Base-by-base conservation (phyloP, 257 asterid genomes). In the Osmanthus fragrans region DNA sequence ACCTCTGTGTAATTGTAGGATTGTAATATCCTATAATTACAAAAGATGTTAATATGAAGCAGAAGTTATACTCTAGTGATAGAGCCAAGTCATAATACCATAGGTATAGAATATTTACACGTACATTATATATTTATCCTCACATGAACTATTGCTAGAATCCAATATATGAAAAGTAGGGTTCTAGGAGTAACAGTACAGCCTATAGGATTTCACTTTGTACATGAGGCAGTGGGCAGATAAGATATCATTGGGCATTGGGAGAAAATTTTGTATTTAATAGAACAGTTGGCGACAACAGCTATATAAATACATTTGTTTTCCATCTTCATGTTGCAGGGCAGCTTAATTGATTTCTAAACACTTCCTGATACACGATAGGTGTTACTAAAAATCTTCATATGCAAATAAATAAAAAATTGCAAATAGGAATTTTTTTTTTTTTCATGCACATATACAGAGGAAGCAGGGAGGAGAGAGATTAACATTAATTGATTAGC, bases 401-500 rank as follows among this genome's bases (percentile, higher is more conserved):
- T 21, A 7, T 58, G 30, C 10, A 56, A 51, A n/a, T 27, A 56
- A 9, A 7, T 36, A n/a, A 69, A 36, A 39, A 37, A 21, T 5
- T 71, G 51, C 69, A 63, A 27, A 27, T 25, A 63, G 19, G 36
- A 71, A 25, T 25, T 0, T 25, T 25, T 25, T 70, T 29, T 33
- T 45, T 54, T 37, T 32, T 25, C 49, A 21, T 37, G 72, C 10
- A 54, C 12, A 18, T 30, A 75, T n/a, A 74, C 3, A 66, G 63
- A 71, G 27, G 74, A n/a, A 47, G 45, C 70, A 60, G 42, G 65
- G 58, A 60, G 23, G 56, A 33, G 9, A 15, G n/a, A 9, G 10
- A 63, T 45, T 19, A 76, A 36, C 76, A 37, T 47, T 5, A 73
- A 37, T 80, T 45, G 15, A 54, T 21, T 12, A 58, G 23, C 66